phyloP scores from a whole-genome alignment of 148 eudicot genomes.

The Camellia japonica region DNA sequence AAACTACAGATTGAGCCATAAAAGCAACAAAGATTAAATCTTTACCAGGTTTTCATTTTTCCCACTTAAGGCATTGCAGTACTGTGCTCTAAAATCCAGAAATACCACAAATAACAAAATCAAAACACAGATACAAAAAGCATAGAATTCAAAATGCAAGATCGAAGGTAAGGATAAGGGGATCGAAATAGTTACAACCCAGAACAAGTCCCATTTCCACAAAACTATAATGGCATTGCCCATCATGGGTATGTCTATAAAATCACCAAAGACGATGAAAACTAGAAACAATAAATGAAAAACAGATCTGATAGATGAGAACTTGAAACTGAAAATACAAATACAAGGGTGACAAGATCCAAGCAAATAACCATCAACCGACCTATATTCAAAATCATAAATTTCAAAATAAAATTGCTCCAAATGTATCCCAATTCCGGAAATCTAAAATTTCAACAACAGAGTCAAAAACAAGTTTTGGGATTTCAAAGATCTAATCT shows the following conservation, averaged over 20 bases:
- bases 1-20: constrained; percentile 33
- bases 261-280: not conserved
- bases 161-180: not conserved
- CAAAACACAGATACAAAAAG: not conserved
- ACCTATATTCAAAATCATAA: not conserved
- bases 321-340: not conserved
- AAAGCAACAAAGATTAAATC: constrained; percentile 10
- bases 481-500: constrained; percentile 20
- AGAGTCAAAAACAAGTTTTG: not conserved
- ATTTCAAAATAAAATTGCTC: not conserved
- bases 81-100: not conserved
- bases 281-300: not conserved
- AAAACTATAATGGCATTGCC: not conserved
- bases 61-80: not conserved
- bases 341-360: not conserved
- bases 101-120: not conserved
- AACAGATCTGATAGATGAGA: not conserved
- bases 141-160: not conserved
- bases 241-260: not conserved
- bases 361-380: not conserved
- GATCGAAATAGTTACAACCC: not conserved
- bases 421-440: not conserved
- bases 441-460: not conserved
- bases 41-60: not conserved
- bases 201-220: not conserved